Base-by-base conservation (phyloP, 2,329 filamentous ascomycete species). In the Aphanoascus verrucosus region DNA sequence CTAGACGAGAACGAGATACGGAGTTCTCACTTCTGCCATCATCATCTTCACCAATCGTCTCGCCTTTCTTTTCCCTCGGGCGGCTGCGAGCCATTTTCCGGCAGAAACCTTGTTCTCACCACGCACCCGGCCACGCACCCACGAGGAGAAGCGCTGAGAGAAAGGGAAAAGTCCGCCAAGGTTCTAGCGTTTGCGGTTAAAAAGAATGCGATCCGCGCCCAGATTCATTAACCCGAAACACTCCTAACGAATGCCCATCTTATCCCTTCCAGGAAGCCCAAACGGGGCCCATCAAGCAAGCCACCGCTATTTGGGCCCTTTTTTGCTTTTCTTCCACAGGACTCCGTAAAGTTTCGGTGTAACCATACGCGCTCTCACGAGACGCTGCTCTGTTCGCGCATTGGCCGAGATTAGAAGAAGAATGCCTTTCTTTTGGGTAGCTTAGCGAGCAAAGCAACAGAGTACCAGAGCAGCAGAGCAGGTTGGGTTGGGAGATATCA, bases 151-250 rank as follows among this genome's bases (percentile, higher is more conserved):
- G 17, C 37, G 15, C 34, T 20, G 15, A 15, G 35, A 32, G 35
- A 11, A 19, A 17, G 11, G 19, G 38, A 14, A 20, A 43, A 50
- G 5, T 35, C 48, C 48, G 48, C 48, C 48, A 50, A 50, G 48
- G n/a, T 42, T 43, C 38, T 50, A 50, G 48, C 38, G 38, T n/a
- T 28, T 7, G 3, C 31, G 47, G 35, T n/a, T 41, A 31, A 20
- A n/a, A 41, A 19, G 9, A 34, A 2, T 42, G 38, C 38, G 48
- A 50, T 50, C 48, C 48, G 48, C 48, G 38, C 38, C 38, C 48
- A 50, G n/a, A 38, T 17, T 43, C 40, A 32, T 48, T 38, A 34
- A 43, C 48, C 48, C 48, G 48, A 50, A 50, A 50, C 48, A 50
- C 48, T 42, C n/a, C 48, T 12, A 34, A 17, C 48, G 15, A 41